Evolutionary conservation across 805 yeast genomes (phyloP).

Genomic region (Sporopachydermia lactativora): DNA sequence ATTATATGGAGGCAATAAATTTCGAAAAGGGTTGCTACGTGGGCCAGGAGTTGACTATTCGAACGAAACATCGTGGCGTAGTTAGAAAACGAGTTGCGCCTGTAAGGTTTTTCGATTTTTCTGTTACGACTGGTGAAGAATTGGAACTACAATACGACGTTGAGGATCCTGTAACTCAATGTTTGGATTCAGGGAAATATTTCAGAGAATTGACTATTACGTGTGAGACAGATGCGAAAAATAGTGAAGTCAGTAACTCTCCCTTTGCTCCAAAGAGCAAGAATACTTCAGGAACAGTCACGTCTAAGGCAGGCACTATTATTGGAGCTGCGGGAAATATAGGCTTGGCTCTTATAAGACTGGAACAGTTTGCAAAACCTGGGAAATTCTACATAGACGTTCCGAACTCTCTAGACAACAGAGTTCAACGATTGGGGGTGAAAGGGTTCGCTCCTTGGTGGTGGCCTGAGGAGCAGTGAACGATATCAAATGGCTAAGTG

Average conservation of each 20-base stretch:
- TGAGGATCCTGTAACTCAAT: conserved; percentile 5
- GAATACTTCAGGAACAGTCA: background rate
- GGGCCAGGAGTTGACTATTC: conserved; percentile 89
- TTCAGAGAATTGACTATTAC: background rate
- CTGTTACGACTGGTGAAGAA: conserved; percentile 8
- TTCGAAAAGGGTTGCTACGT: conserved; percentile 90
- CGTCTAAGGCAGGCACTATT: conserved; percentile 38
- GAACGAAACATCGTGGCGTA: conserved; percentile 73
- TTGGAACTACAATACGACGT: conserved; percentile 6
- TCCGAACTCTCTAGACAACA: conserved; percentile 10
- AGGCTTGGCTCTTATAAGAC: conserved; percentile 52
- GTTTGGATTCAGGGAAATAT: background rate
- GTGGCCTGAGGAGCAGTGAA: conserved; percentile 43
- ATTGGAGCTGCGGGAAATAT: conserved; percentile 39
- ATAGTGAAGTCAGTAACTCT: background rate
- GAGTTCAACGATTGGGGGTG: conserved; percentile 24
- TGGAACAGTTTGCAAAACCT: conserved; percentile 27
- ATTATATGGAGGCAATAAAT: conserved; percentile 68
- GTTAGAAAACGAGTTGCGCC: conserved; percentile 80
- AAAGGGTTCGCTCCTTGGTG: conserved; percentile 51
- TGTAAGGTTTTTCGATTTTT: conserved; percentile 24
- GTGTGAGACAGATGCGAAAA: background rate
- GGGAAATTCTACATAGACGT: conserved; percentile 19
- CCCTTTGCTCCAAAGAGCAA: background rate
- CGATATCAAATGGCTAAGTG: no score